phyloP scores from a whole-genome alignment of 768 basidiomycete genomes.

The Mycena rosella region DNA sequence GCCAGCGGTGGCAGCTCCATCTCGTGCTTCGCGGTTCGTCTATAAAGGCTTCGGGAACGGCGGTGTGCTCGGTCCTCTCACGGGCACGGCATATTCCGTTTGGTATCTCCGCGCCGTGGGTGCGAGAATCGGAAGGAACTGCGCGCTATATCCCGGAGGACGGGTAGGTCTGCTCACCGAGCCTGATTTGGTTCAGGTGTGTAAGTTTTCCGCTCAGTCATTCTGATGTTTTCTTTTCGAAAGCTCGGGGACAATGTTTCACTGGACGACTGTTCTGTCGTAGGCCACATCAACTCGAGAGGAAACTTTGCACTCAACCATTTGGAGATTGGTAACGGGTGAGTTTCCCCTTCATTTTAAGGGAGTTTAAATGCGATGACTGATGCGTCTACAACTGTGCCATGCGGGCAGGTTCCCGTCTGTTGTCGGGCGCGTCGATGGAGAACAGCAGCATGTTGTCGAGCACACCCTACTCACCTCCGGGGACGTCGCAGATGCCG shows the following conservation, averaged over 20 bases:
- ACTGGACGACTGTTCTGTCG: slow-evolving; percentile 61
- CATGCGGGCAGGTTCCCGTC: slow-evolving; percentile 58
- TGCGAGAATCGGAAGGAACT: slow-evolving; percentile 57
- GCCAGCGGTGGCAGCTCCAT: slow-evolving; percentile 64
- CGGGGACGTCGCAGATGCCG: slow-evolving; percentile 59
- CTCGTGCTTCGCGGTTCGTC: slow-evolving; percentile 51
- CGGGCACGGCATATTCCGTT: slow-evolving; percentile 57
- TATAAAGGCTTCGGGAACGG: slow-evolving; percentile 56
- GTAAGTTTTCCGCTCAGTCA: neutral
- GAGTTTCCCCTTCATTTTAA: slow-evolving; percentile 6
- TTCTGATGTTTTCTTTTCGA: neutral
- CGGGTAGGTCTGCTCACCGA: slow-evolving; percentile 61
- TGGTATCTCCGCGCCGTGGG: slow-evolving; percentile 60
- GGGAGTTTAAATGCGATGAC: no score
- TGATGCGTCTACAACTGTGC: slow-evolving; percentile 46
- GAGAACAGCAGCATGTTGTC: slow-evolving; percentile 60
- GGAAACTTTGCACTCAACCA: slow-evolving; percentile 59
- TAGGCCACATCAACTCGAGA: slow-evolving; percentile 61
- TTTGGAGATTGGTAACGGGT: slow-evolving; percentile 56
- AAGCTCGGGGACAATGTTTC: slow-evolving; percentile 58
- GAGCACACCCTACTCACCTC: slow-evolving; percentile 62
- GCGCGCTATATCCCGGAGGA: slow-evolving; percentile 56
- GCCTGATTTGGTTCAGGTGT: slow-evolving; percentile 59
- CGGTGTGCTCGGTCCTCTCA: slow-evolving; percentile 54
- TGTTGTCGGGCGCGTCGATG: slow-evolving; percentile 64